A percentile compares a stretch with the other conserved stretches of the same genome.
Conservation (phyloP, 768 basidiomycete species). For the Collybia sordida region DNA sequence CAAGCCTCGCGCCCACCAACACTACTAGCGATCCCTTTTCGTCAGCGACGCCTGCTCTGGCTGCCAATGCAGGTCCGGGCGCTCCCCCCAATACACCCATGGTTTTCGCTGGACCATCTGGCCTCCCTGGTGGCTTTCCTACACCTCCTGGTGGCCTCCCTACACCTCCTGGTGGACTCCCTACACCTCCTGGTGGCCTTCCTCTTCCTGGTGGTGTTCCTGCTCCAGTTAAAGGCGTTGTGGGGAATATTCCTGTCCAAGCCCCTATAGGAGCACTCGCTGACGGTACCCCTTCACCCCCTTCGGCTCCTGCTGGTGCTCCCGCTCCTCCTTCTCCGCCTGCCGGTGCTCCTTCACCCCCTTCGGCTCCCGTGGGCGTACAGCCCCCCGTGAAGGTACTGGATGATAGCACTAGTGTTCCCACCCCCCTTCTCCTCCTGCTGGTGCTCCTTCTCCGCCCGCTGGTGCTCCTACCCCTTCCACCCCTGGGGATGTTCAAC, state of each 20-base stretch:
- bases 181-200: background rate
- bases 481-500: background rate
- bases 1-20: constrained; percentile 1
- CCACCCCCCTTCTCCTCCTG: background rate
- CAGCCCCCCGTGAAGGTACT: background rate
- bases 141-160: too few relatives aligned
- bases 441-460: background rate
- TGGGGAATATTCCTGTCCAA: background rate
- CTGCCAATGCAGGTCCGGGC: background rate
- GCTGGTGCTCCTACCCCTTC: background rate
- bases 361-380: background rate
- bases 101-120: too few relatives aligned
- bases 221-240: too few relatives aligned
- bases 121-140: background rate
- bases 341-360: background rate
- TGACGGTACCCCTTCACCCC: background rate
- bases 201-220: background rate
- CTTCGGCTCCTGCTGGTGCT: background rate
- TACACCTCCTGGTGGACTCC: too few relatives aligned
- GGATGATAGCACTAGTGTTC: background rate
- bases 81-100: constrained; percentile 11
- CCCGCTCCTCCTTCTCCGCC: background rate
- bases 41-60: constrained; percentile 1
- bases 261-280: background rate
- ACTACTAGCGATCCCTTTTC: background rate